Conservation (phyloP, 1,284 basidiomycete genomes). For the Thecaphora frezii region DNA sequence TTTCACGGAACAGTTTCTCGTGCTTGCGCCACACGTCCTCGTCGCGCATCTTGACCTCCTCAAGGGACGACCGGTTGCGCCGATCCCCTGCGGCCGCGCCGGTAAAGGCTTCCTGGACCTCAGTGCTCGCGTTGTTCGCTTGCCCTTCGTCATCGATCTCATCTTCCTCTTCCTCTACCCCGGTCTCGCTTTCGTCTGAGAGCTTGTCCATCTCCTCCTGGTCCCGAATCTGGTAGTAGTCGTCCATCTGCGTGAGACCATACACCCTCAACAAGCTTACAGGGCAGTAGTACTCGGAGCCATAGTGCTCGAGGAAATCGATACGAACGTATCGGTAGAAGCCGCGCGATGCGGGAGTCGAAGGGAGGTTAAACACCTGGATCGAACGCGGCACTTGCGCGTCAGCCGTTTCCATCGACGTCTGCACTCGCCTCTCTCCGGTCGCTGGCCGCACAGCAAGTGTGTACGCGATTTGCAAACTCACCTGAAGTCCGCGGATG, state of each 20-base stretch:
- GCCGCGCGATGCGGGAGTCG: constrained; percentile 14
- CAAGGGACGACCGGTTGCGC: neutral
- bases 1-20: constrained; percentile 33
- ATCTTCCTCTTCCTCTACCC: constrained; percentile 11
- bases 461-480: constrained; percentile 35
- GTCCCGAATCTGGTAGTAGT: constrained; percentile 73
- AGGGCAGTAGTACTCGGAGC: constrained; percentile 94
- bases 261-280: constrained; percentile 89
- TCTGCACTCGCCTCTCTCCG: too few relatives aligned
- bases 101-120: neutral
- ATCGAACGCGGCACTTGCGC: too few relatives aligned
- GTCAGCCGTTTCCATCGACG: too few relatives aligned
- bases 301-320: constrained; percentile 91
- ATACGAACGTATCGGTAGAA: constrained; percentile 79
- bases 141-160: neutral
- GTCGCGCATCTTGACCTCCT: constrained; percentile 14
- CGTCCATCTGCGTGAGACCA: constrained; percentile 92
- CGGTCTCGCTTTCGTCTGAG: constrained; percentile 4
- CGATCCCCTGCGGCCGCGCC: neutral
- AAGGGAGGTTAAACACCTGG: constrained; percentile 27
- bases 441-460: too few relatives aligned
- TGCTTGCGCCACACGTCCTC: constrained; percentile 37
- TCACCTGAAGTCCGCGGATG: constrained; percentile 84
- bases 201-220: constrained; percentile 1
- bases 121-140: neutral